Evolutionary conservation across 495 filamentous ascomycete species (phyloP).

Genomic region (Darksidea phi): DNA sequence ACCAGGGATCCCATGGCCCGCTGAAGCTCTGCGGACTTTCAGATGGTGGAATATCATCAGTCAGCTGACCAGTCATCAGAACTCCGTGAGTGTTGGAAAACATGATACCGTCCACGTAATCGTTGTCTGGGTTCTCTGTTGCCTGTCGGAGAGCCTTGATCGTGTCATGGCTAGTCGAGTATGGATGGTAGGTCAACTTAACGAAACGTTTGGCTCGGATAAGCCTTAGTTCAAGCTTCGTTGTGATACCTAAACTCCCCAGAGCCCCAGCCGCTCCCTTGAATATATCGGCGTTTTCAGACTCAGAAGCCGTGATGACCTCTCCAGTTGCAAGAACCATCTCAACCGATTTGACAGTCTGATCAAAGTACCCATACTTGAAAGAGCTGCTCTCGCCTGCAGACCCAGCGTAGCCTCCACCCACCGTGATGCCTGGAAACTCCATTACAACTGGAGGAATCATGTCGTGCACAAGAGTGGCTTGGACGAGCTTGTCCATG

Average conservation of each 20-base stretch:
- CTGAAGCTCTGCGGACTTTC: constrained; percentile 50
- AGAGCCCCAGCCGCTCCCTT: constrained; percentile 55
- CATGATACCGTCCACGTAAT: constrained; percentile 49
- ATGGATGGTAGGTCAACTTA: constrained; percentile 54
- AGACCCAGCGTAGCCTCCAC: constrained; percentile 62
- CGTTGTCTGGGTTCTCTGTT: constrained; percentile 37
- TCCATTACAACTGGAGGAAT: constrained; percentile 62
- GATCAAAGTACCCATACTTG: constrained; percentile 59
- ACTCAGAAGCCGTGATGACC: constrained; percentile 45
- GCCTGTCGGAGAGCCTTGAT: constrained; percentile 42
- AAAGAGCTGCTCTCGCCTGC: constrained; percentile 61
- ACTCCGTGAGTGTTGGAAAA: constrained; percentile 54
- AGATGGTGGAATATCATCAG: constrained; percentile 35
- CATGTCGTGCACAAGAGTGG: constrained; percentile 53
- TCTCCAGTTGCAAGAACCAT: constrained; percentile 59
- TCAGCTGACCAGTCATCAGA: constrained; percentile 54
- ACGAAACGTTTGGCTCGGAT: constrained; percentile 57
- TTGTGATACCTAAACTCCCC: constrained; percentile 57
- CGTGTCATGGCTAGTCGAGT: constrained; percentile 37
- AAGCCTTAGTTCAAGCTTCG: constrained; percentile 55
- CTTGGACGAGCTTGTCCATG: constrained; percentile 60
- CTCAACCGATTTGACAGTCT: constrained; percentile 56
- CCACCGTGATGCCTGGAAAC: constrained; percentile 64
- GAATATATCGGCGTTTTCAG: constrained; percentile 53
- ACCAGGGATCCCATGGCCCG: constrained; percentile 56